Evolutionary conservation across 129 eudicot species (phyloP).

Genomic region (Solidago caesia): DNA sequence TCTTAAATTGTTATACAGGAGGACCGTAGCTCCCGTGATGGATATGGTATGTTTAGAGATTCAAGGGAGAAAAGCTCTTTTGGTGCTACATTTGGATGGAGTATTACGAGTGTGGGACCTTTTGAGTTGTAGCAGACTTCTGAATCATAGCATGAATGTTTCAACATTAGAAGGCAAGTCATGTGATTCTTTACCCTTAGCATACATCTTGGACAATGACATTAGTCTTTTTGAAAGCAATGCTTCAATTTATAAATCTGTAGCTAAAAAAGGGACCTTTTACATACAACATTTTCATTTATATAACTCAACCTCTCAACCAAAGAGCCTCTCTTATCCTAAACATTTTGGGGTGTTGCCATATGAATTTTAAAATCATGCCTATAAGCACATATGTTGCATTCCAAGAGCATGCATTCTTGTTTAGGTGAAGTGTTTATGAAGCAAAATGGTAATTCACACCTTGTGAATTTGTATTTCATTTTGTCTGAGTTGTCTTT

Average conservation of each 20-base stretch:
- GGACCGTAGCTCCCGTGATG: slow-evolving; percentile 60
- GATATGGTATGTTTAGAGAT: slow-evolving; percentile 54
- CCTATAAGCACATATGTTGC: too few species aligned
- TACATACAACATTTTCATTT: too few species aligned
- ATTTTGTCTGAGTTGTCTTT: too few species aligned
- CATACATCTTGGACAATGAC: background rate
- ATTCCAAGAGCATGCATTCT: too few species aligned
- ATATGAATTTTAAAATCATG: too few species aligned
- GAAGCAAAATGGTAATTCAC: too few species aligned
- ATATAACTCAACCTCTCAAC: too few species aligned
- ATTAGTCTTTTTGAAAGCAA: background rate
- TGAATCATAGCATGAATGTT: slow-evolving; percentile 50
- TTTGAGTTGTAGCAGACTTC: slow-evolving; percentile 48
- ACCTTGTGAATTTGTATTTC: too few species aligned
- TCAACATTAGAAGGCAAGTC: slow-evolving; percentile 53
- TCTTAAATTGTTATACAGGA: slow-evolving; percentile 44
- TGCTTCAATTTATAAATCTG: background rate
- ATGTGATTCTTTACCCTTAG: background rate
- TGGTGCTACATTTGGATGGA: slow-evolving; percentile 93
- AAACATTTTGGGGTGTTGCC: too few species aligned
- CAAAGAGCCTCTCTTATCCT: too few species aligned
- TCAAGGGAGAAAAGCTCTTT: slow-evolving; percentile 54
- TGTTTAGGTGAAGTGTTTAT: too few species aligned
- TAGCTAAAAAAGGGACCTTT: too few species aligned
- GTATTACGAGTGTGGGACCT: slow-evolving; percentile 77